Percentiles rank a stretch among this genome's conserved stretches.
These are phyloP conservation scores for Hevea brasiliensis DNA, from an alignment of 345 rosid genomes.

Conservation along the genomic window DNA sequence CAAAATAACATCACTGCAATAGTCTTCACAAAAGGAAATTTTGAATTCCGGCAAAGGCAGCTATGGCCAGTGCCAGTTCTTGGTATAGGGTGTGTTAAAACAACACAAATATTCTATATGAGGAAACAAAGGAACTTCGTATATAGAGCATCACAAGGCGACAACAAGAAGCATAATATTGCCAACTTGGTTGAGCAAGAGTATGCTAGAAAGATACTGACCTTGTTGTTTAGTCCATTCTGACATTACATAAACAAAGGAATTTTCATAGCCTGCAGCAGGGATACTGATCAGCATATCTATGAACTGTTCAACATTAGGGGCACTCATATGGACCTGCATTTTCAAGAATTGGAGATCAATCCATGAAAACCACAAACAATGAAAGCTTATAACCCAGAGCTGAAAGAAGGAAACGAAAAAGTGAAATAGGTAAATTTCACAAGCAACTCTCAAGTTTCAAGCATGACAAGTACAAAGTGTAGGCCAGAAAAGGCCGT, in stretches of 20 bases:
- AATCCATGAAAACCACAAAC: not conserved
- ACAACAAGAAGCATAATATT: not conserved
- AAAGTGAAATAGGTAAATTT: not conserved
- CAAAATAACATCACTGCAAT: not conserved
- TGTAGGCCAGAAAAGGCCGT: not conserved
- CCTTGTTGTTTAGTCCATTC: constrained; percentile 96
- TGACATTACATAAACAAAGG: constrained; percentile 73
- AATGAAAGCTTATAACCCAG: constrained; percentile 5
- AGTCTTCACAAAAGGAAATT: not conserved
- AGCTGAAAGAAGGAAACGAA: not conserved
- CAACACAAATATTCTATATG: not conserved
- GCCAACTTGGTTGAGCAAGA: not conserved
- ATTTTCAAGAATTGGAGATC: constrained; percentile 19
- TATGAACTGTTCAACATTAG: constrained; percentile 72
- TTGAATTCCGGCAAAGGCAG: not conserved
- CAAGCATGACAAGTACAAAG: not conserved
- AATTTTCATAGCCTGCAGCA: constrained; percentile 58
- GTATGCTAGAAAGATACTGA: constrained; percentile 27
- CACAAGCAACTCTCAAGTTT: not conserved
- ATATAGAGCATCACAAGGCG: not conserved
- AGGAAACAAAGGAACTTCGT: not conserved
- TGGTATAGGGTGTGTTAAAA: not conserved
- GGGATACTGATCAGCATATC: constrained; percentile 70
- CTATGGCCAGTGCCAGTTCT: not conserved
- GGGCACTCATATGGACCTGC: constrained; percentile 87